phyloP scores from a whole-genome alignment of 1,284 basidiomycete genomes.

The Cryptococcus floricola region DNA sequence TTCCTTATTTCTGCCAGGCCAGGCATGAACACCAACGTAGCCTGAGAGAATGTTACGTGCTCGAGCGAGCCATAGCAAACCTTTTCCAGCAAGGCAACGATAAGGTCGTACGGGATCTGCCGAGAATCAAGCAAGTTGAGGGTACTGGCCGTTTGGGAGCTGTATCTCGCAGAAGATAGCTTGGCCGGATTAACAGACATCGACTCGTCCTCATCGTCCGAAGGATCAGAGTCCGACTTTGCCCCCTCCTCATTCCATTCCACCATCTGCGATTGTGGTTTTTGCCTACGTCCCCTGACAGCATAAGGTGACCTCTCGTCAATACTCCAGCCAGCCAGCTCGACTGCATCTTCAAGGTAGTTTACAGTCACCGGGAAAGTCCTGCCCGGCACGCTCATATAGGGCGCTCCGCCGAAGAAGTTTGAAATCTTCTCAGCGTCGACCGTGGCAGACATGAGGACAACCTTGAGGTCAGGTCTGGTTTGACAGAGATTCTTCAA shows the following conservation, averaged over 20 bases:
- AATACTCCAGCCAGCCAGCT: conserved; percentile 79
- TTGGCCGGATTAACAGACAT: conserved; percentile 36
- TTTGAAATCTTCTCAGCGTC: conserved; percentile 91
- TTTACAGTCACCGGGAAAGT: conserved; percentile 89
- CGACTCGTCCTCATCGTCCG: conserved; percentile 50
- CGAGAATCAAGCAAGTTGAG: conserved; percentile 86
- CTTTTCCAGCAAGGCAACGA: conserved; percentile 76
- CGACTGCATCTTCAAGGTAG: conserved; percentile 90
- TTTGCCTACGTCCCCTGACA: conserved; percentile 56
- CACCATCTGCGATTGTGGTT: conserved; percentile 46
- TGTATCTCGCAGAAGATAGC: conserved; percentile 52
- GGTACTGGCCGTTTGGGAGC: conserved; percentile 70
- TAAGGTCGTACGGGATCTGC: conserved; percentile 83
- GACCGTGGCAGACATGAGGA: conserved; percentile 97
- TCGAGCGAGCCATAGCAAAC: conserved; percentile 69
- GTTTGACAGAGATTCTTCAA: conserved; percentile 80
- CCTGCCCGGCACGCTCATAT: conserved; percentile 86
- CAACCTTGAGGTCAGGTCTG: conserved; percentile 79
- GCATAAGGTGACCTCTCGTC: conserved; percentile 83
- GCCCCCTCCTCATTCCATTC: conserved; percentile 72
- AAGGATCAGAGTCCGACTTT: conserved; percentile 65
- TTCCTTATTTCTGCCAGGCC: conserved; percentile 86
- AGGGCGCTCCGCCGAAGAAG: conserved; percentile 88
- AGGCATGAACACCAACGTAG: conserved; percentile 90
- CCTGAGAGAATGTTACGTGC: conserved; percentile 61